Percentiles rank a stretch among this genome's conserved stretches.
phyloP scores from a whole-genome alignment of 2,329 filamentous ascomycete species.

The Diplodia corticola region DNA sequence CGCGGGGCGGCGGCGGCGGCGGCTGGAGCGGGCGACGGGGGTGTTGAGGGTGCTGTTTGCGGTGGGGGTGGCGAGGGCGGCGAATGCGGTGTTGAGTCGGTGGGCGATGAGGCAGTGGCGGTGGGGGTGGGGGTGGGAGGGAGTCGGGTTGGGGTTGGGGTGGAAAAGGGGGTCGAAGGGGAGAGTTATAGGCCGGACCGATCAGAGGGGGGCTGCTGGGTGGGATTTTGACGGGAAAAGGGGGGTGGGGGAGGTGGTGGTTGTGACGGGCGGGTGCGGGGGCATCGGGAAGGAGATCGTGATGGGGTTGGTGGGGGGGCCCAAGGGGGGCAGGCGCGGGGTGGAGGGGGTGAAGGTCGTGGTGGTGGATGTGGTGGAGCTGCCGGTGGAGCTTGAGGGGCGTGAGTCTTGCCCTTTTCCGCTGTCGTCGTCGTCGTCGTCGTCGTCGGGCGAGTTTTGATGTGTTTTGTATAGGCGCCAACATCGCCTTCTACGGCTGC shows the following conservation, averaged over 20 bases:
- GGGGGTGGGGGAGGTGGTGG: conserved; percentile 28
- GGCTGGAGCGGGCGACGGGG: conserved; percentile 26
- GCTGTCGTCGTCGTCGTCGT: neutral
- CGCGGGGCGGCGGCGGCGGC: no score
- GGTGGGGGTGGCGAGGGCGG: conserved; percentile 34
- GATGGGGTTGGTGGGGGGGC: conserved; percentile 28
- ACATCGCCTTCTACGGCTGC: conserved; percentile 33
- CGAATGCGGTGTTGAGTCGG: conserved; percentile 34
- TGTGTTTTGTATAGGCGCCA: no score
- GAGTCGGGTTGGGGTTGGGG: no score
- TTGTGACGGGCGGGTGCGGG: conserved; percentile 35
- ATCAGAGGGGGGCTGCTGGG: no score
- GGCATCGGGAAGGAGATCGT: conserved; percentile 37
- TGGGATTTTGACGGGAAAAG: conserved; percentile 18
- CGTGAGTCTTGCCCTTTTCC: conserved; percentile 24
- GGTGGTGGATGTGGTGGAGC: conserved; percentile 29
- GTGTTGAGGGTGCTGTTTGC: conserved; percentile 35
- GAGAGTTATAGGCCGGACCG: no score
- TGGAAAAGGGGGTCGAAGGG: neutral
- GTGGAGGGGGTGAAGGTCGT: conserved; percentile 44
- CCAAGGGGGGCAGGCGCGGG: conserved; percentile 32
- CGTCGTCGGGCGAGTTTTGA: no score
- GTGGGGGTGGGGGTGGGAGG: neutral
- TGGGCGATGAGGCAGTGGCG: conserved; percentile 35
- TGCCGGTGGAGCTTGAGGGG: conserved; percentile 30